Conservation (phyloP, 441 rosid species). For the Arabidopsis hybrid region DNA sequence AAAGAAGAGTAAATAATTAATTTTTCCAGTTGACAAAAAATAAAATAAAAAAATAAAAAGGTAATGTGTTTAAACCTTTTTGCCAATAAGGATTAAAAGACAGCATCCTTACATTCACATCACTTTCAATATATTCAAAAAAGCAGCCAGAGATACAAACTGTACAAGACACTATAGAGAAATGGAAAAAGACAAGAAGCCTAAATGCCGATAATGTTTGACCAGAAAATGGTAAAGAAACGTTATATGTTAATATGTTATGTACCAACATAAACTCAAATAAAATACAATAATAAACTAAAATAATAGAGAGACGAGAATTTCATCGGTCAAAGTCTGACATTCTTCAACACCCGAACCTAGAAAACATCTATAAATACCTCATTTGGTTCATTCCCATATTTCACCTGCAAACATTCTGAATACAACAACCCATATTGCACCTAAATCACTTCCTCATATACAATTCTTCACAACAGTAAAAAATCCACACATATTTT, state of each 20-base stretch:
- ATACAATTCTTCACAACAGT: background rate
- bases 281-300: constrained; percentile 11
- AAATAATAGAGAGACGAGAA: constrained; percentile 9
- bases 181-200: constrained; percentile 21
- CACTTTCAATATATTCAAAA: constrained; percentile 26
- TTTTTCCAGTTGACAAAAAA: background rate
- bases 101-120: constrained; percentile 28
- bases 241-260: constrained; percentile 30
- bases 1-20: background rate
- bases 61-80: background rate
- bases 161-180: constrained; percentile 2
- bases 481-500: constrained; percentile 1
- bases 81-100: constrained; percentile 2
- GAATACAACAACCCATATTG: constrained; percentile 26
- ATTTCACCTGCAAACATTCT: constrained; percentile 35
- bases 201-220: constrained; percentile 47
- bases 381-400: constrained; percentile 33
- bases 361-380: constrained; percentile 43
- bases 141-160: constrained; percentile 28
- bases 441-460: constrained; percentile 23
- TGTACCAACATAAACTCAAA: constrained; percentile 15
- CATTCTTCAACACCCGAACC: constrained; percentile 31
- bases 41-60: background rate
- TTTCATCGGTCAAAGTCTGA: constrained; percentile 44
- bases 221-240: constrained; percentile 43